A percentile compares a stretch with the other conserved stretches of the same genome.
Conservation (phyloP, 352 stramenopile species). For the Globisporangium cederbergense region DNA sequence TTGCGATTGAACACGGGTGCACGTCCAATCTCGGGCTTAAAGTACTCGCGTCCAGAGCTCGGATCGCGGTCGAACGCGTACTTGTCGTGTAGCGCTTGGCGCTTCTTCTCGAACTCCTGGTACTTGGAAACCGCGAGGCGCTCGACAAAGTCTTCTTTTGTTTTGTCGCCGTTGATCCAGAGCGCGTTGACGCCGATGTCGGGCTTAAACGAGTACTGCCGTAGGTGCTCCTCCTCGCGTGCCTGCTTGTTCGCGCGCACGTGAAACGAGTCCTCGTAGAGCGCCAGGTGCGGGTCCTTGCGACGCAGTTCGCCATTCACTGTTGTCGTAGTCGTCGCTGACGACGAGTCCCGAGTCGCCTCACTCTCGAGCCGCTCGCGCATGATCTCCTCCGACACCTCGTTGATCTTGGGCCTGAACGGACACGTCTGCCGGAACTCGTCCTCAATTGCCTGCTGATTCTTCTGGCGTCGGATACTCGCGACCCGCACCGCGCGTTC, state of each 20-base stretch:
- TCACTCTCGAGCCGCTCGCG: constrained; percentile 60
- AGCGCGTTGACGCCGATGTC: constrained; percentile 75
- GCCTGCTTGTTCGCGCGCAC: constrained; percentile 36
- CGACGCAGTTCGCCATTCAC: constrained; percentile 24
- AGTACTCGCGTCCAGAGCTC: constrained; percentile 53
- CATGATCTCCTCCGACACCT: constrained; percentile 66
- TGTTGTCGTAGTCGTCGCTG: constrained; percentile 15
- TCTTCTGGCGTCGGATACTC: constrained; percentile 41
- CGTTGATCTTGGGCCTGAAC: constrained; percentile 75
- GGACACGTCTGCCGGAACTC: constrained; percentile 63
- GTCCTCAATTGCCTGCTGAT: constrained; percentile 55
- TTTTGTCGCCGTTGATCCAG: constrained; percentile 38
- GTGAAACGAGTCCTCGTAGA: constrained; percentile 74
- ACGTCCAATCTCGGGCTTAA: constrained; percentile 65
- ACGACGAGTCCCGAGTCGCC: constrained; percentile 12
- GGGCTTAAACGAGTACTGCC: constrained; percentile 74
- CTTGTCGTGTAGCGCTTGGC: constrained; percentile 51
- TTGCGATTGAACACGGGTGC: constrained; percentile 67
- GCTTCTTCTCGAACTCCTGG: constrained; percentile 59
- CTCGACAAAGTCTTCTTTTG: constrained; percentile 55
- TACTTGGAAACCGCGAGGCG: constrained; percentile 68
- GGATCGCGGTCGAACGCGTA: constrained; percentile 63
- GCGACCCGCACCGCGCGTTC: constrained; percentile 30
- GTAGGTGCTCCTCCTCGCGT: constrained; percentile 49
- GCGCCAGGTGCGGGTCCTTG: constrained; percentile 51